These are phyloP conservation scores for Gentiana macrophylla DNA, from an alignment of 257 asterid genomes.

Conservation along the genomic window DNA sequence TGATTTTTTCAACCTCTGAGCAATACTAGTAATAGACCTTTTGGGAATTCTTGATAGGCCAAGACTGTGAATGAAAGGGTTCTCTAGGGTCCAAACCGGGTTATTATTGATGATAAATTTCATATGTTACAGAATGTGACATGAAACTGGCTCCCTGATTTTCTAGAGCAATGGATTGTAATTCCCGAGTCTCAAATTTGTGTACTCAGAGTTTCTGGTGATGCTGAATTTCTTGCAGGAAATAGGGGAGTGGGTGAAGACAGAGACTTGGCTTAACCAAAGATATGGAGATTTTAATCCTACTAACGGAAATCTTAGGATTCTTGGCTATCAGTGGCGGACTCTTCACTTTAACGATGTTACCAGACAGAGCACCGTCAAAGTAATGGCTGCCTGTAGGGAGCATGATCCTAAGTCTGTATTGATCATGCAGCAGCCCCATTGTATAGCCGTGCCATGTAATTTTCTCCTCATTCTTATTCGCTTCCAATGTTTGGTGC, in stretches of 20 bases:
- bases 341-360: slow-evolving; percentile 77
- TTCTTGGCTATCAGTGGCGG: slow-evolving; percentile 79
- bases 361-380: slow-evolving; percentile 81
- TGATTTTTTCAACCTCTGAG: no score
- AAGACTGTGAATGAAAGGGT: no score
- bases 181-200: no score
- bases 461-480: slow-evolving; percentile 12
- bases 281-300: slow-evolving; percentile 39
- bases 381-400: slow-evolving; percentile 54
- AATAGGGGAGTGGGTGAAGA: slow-evolving; percentile 35
- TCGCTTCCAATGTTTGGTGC: background rate
- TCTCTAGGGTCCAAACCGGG: no score
- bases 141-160: no score
- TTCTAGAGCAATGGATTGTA: no score
- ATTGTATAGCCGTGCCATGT: slow-evolving; percentile 89
- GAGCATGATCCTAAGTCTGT: slow-evolving; percentile 41
- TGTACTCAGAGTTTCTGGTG: no score
- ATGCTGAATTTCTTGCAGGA: slow-evolving; percentile 32
- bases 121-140: no score
- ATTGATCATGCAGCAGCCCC: slow-evolving; percentile 67
- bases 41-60: no score
- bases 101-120: no score
- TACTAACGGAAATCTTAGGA: slow-evolving; percentile 23
- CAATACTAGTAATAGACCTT: no score
- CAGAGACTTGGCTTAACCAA: slow-evolving; percentile 63